Base-by-base conservation (phyloP, 2,329 filamentous ascomycete genomes). In the Diplodia corticola region DNA sequence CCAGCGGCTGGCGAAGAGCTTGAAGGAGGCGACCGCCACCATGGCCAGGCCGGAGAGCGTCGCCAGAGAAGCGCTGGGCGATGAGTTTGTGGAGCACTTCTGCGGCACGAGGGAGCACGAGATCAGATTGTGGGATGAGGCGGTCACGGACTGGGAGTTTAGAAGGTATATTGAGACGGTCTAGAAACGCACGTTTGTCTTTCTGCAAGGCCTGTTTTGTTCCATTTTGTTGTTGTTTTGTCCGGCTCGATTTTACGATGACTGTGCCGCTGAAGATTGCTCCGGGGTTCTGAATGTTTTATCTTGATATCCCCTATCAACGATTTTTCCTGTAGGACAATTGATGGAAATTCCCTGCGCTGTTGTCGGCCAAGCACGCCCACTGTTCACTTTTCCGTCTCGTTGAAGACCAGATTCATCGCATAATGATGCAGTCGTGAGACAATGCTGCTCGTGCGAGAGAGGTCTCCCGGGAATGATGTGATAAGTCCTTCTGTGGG, bases 11-110 rank as follows among this genome's bases (percentile, higher is more conserved):
- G 93, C 95, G 28, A 96, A 92, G 83, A 92, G 84, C 67, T 78
- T 99, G 67, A 90, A 90, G 72, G 93, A 97, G 73, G 95, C 94
- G 2, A 95, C 90, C 1, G 87, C 86, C 55, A 85, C 86, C 55
- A 97, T 99, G 74, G 89, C 86, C 81, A 82, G 86, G 33, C 86
- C 88, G 72, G 91, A 86, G 1, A 98, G 94, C 76, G 84, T 98
- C 17, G 95, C 95, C n/a, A 85, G 95, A 66, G 91, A 98, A 76
- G 91, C 97, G 0, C 91, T 99, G 78, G 95, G 95, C 0, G 91
- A 98, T 76, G 91, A 90, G 9, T 99, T 99, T 79, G 95, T 99
- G 3, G 93, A 98, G 17, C 95, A 98, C 78, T 99, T 89, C 81
- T 92, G 89, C 13, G 95, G 95, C 17, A 97, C 94, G 20, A 86